phyloP scores from a whole-genome alignment of 192 early-diverging fungal species.

The Rhizoclosmatium sp. region DNA sequence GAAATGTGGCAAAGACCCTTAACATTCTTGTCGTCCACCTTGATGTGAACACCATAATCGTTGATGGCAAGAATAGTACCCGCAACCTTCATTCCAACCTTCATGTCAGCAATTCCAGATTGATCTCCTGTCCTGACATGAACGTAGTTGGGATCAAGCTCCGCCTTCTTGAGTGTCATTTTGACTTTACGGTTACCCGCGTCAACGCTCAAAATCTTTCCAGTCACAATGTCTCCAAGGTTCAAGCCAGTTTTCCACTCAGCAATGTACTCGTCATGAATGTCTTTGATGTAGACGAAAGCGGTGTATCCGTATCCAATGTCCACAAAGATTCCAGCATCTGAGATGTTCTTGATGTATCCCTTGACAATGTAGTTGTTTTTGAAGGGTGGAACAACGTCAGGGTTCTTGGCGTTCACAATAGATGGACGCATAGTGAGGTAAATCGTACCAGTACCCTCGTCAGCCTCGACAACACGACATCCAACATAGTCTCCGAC shows the following conservation, averaged over 20 bases:
- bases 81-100: conserved; percentile 77
- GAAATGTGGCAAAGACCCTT: conserved; percentile 87
- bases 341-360: conserved; percentile 52
- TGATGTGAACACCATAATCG: conserved; percentile 83
- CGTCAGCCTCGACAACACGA: conserved; percentile 51
- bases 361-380: conserved; percentile 50
- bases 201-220: conserved; percentile 71
- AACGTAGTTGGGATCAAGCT: conserved; percentile 47
- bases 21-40: conserved; percentile 75
- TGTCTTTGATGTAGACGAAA: conserved; percentile 84
- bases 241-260: conserved; percentile 81
- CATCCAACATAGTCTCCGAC: conserved; percentile 44
- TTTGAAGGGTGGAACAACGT: conserved; percentile 22
- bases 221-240: conserved; percentile 79
- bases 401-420: conserved; percentile 19
- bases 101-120: conserved; percentile 61
- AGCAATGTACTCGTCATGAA: conserved; percentile 86
- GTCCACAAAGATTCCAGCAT: conserved; percentile 71
- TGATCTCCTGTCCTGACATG: conserved; percentile 18
- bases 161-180: conserved; percentile 65
- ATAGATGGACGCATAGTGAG: conserved; percentile 64
- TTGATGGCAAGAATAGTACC: conserved; percentile 79
- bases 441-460: conserved; percentile 63
- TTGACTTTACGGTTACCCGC: conserved; percentile 66
- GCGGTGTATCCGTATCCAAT: conserved; percentile 69